These are phyloP conservation scores for Cordyceps farinosa DNA, from an alignment of 2,329 filamentous ascomycete species.

Conservation along the genomic window DNA sequence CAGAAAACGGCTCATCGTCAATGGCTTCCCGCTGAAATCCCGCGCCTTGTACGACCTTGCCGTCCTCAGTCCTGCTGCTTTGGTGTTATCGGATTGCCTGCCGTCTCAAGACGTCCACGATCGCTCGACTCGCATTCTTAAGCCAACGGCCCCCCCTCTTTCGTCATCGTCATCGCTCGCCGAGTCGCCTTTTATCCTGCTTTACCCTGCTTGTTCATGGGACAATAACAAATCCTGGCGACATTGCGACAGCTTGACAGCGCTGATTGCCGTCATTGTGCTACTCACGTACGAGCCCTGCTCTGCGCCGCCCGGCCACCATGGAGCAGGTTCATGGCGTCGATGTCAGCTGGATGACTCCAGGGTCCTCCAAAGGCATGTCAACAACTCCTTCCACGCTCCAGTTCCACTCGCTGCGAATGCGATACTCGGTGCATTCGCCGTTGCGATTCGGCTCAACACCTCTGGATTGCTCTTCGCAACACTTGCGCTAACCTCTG, in stretches of 20 bases:
- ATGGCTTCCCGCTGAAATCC: neutral
- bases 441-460: neutral
- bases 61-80: neutral
- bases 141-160: slow-evolving; percentile 4
- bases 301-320: slow-evolving; percentile 2
- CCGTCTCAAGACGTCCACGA: neutral
- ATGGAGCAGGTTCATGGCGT: slow-evolving; percentile 82
- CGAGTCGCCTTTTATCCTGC: slow-evolving; percentile 1
- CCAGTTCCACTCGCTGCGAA: neutral
- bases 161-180: slow-evolving; percentile 10
- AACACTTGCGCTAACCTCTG: neutral
- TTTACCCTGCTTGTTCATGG: slow-evolving; percentile 11
- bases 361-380: slow-evolving; percentile 78
- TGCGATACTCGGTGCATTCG: neutral
- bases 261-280: neutral
- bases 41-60: neutral
- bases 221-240: slow-evolving; percentile 1
- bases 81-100: neutral
- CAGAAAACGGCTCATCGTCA: neutral
- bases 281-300: neutral
- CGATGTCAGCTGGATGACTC: slow-evolving; percentile 85
- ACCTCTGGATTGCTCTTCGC: neutral
- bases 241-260: neutral
- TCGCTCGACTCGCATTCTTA: neutral
- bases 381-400: slow-evolving; percentile 22